Evolutionary conservation across 2,329 filamentous ascomycete species (phyloP).

Genomic region (Penicillium sp.): DNA sequence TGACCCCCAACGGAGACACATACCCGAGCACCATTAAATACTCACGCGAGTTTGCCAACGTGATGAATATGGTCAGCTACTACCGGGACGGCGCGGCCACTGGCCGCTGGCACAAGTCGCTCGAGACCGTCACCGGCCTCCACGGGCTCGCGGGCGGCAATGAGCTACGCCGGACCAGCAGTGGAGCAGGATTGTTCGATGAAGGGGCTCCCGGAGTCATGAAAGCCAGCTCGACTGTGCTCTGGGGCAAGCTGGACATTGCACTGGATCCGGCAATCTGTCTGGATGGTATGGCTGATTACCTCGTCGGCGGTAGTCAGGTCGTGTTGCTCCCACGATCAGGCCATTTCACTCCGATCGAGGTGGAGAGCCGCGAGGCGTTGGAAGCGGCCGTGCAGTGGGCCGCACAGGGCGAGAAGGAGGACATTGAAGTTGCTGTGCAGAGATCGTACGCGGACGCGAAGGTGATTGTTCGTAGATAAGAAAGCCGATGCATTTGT

Average conservation of each 20-base stretch:
- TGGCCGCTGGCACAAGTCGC: constrained; percentile 48
- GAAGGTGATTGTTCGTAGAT: constrained; percentile 31
- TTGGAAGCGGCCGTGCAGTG: constrained; percentile 41
- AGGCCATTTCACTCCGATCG: constrained; percentile 53
- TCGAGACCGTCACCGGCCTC: constrained; percentile 47
- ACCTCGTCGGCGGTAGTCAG: constrained; percentile 47
- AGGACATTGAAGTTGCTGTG: constrained; percentile 30
- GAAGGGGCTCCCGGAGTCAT: constrained; percentile 44
- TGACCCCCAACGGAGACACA: constrained; percentile 26
- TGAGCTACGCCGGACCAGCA: constrained; percentile 31
- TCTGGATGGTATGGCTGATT: constrained; percentile 51
- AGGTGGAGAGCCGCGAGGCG: constrained; percentile 42
- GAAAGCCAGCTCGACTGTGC: constrained; percentile 49
- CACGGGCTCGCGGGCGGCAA: constrained; percentile 40
- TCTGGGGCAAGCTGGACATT: constrained; percentile 51
- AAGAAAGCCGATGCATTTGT: constrained; percentile 1
- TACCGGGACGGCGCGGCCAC: constrained; percentile 50
- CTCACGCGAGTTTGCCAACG: constrained; percentile 43
- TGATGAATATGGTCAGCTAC: constrained; percentile 49
- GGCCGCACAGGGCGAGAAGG: constrained; percentile 36
- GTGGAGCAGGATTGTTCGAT: constrained; percentile 42
- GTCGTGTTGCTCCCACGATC: constrained; percentile 47
- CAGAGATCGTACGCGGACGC: constrained; percentile 32
- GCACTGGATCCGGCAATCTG: constrained; percentile 48
- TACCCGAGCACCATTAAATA: constrained; percentile 42